These are phyloP conservation scores for Perilla frutescens DNA, from an alignment of 257 asterid species.

Conservation along the genomic window DNA sequence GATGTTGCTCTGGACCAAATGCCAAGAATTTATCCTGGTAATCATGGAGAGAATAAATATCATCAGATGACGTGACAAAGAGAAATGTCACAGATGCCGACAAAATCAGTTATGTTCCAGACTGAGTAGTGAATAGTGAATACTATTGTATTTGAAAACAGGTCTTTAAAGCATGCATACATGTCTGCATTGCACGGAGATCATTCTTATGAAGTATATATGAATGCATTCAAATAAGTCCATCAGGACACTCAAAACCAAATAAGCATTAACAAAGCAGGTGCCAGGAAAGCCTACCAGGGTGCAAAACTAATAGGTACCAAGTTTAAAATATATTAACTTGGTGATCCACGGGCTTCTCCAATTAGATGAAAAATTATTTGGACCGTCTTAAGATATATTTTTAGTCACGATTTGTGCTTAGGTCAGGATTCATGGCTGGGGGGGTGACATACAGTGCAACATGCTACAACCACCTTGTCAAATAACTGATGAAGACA, in stretches of 20 bases:
- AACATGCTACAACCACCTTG: too few relatives aligned
- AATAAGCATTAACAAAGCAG: neutral
- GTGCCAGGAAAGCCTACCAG: neutral
- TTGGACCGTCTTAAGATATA: neutral
- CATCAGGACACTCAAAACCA: neutral
- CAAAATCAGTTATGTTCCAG: too few relatives aligned
- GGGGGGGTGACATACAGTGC: neutral
- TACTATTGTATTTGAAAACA: neutral
- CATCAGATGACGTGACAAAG: slow-evolving; percentile 27
- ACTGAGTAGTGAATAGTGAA: neutral
- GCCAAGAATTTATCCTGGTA: slow-evolving; percentile 89
- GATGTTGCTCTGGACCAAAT: slow-evolving; percentile 91
- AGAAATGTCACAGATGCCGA: slow-evolving; percentile 27
- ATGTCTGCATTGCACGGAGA: neutral
- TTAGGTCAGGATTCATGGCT: neutral
- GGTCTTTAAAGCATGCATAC: neutral
- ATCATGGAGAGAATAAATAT: slow-evolving; percentile 37
- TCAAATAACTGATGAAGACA: too few relatives aligned
- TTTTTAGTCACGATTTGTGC: neutral
- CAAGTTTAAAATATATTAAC: neutral
- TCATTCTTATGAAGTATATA: neutral
- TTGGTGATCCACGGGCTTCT: neutral
- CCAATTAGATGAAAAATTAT: neutral
- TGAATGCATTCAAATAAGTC: neutral
- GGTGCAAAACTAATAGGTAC: neutral